phyloP scores from a whole-genome alignment of 2,329 filamentous ascomycete species.

The Cryphonectria nitschkei region DNA sequence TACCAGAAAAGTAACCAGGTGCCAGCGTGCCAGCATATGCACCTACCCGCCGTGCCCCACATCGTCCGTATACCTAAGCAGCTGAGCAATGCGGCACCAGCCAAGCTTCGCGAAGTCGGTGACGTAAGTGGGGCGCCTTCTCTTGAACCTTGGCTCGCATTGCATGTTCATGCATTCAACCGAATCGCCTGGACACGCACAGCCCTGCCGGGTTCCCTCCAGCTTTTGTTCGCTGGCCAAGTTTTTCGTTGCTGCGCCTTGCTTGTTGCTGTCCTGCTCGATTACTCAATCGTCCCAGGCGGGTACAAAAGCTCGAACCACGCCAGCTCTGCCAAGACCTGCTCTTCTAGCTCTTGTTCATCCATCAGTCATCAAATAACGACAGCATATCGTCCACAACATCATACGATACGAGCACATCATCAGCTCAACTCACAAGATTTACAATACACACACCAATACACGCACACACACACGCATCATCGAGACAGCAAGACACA shows the following conservation, averaged over 20 bases:
- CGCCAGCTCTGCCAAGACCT: background rate
- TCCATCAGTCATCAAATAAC: background rate
- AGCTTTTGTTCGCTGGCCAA: background rate
- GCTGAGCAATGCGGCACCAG: conserved; percentile 5
- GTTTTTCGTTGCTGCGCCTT: background rate
- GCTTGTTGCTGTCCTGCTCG: background rate
- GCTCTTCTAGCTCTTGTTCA: background rate
- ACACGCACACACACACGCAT: background rate
- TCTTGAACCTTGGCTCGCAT: background rate
- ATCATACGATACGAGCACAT: conserved; percentile 5
- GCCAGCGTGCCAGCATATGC: background rate
- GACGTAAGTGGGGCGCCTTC: conserved; percentile 6
- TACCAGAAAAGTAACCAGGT: background rate
- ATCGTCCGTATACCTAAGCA: background rate
- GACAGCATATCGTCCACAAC: background rate
- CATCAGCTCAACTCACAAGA: background rate
- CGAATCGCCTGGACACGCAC: background rate
- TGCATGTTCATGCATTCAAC: background rate
- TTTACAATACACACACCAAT: no score
- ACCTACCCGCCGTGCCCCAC: background rate
- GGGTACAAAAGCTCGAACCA: background rate
- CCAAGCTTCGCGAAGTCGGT: background rate
- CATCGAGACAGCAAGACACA: background rate
- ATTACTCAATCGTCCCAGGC: background rate
- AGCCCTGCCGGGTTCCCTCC: conserved; percentile 2